Evolutionary conservation across 805 yeast genomes (phyloP).

Genomic region (Saccharomycopsis sp.): DNA sequence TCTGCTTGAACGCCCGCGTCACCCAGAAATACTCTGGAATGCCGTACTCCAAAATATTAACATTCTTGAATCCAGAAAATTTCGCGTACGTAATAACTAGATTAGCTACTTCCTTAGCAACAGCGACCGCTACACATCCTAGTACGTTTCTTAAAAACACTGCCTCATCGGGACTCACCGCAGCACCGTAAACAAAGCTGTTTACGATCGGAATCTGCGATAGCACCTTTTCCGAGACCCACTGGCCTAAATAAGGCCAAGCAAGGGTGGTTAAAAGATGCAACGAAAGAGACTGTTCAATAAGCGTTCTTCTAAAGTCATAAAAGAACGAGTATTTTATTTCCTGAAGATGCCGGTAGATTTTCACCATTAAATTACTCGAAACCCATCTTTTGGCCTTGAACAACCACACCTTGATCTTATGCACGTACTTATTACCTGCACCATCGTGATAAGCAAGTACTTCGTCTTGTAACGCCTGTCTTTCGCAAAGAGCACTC

Average conservation of each 20-base stretch:
- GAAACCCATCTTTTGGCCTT: neutral
- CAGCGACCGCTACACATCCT: slow-evolving; percentile 29
- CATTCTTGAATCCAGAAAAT: slow-evolving; percentile 26
- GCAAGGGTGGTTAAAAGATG: slow-evolving; percentile 26
- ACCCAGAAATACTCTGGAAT: neutral
- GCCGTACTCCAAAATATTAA: slow-evolving; percentile 13
- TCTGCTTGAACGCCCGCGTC: neutral
- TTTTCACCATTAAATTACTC: neutral
- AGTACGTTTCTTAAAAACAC: slow-evolving; percentile 30
- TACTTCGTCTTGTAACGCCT: no score
- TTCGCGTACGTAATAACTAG: slow-evolving; percentile 30
- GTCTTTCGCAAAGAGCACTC: neutral
- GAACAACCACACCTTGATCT: slow-evolving; percentile 1
- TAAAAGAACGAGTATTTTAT: slow-evolving; percentile 23
- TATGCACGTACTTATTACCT: slow-evolving; percentile 16
- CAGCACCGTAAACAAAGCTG: slow-evolving; percentile 21
- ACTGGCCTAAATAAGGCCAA: slow-evolving; percentile 32
- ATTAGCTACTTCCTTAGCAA: slow-evolving; percentile 30
- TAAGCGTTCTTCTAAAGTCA: slow-evolving; percentile 29
- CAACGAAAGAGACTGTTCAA: slow-evolving; percentile 18
- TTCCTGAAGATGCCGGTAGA: slow-evolving; percentile 25
- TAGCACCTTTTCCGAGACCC: slow-evolving; percentile 24
- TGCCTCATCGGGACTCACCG: slow-evolving; percentile 34
- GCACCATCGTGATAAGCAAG: neutral
- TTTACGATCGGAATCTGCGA: slow-evolving; percentile 24